Evolutionary conservation across 2,329 filamentous ascomycete species (phyloP).

Genomic region (Scytalidium sp.): DNA sequence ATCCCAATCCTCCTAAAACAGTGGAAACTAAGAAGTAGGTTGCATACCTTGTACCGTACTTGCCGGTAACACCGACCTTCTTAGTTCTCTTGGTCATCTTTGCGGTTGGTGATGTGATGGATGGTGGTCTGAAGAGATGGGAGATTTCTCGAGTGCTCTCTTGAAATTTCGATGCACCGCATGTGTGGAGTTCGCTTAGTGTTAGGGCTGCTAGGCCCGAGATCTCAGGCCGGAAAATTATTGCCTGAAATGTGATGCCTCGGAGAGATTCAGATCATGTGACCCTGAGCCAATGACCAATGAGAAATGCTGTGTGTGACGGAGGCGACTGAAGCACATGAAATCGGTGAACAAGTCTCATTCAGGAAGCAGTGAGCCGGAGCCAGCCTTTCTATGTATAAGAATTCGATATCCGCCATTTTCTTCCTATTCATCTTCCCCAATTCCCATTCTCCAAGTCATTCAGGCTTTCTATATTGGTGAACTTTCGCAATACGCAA

Average conservation of each 20-base stretch:
- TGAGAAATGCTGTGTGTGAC: too few species aligned
- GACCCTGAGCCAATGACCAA: too few species aligned
- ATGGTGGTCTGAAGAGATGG: constrained; percentile 11
- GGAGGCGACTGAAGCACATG: too few species aligned
- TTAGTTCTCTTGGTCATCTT: constrained; percentile 95
- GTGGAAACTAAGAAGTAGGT: constrained; percentile 19
- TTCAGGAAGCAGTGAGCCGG: too few species aligned
- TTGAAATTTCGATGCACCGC: neutral
- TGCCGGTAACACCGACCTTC: constrained; percentile 99
- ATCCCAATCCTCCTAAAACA: neutral
- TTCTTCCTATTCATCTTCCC: too few species aligned
- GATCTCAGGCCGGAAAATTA: neutral
- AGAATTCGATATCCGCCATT: too few species aligned
- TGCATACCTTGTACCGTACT: constrained; percentile 93
- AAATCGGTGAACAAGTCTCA: too few species aligned
- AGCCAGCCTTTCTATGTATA: too few species aligned
- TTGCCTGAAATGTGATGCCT: neutral
- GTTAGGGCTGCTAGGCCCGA: neutral
- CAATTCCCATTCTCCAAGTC: too few species aligned
- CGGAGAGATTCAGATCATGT: too few species aligned
- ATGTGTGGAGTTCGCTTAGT: neutral
- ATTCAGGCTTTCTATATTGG: too few species aligned
- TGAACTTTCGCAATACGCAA: too few species aligned
- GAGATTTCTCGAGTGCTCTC: neutral
- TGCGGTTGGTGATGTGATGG: constrained; percentile 39